Evolutionary conservation across 2,329 filamentous ascomycete species (phyloP).

Genomic region (Fusarium sororula): DNA sequence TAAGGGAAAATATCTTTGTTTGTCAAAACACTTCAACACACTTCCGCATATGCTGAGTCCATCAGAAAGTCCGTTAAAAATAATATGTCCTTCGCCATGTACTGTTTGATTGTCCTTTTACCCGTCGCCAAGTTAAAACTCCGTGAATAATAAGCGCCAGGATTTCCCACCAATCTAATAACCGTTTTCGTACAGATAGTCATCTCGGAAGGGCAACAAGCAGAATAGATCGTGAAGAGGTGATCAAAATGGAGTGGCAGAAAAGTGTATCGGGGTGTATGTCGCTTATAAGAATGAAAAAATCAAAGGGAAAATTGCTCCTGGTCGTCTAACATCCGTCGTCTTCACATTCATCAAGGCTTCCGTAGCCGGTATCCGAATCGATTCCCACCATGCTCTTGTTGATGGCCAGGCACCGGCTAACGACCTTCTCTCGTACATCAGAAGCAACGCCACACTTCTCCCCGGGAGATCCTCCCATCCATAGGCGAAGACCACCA

Average conservation of each 20-base stretch:
- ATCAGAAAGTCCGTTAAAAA: slow-evolving; percentile 7
- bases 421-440: slow-evolving; percentile 63
- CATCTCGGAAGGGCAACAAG: slow-evolving; percentile 24
- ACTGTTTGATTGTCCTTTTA: slow-evolving; percentile 33
- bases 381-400: slow-evolving; percentile 69
- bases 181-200: slow-evolving; percentile 42
- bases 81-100: slow-evolving; percentile 32
- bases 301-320: not conserved
- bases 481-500: slow-evolving; percentile 68
- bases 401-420: slow-evolving; percentile 64
- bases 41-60: slow-evolving; percentile 19
- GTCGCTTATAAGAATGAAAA: slow-evolving; percentile 7
- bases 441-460: slow-evolving; percentile 60
- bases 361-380: slow-evolving; percentile 67
- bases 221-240: slow-evolving; percentile 11
- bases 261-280: slow-evolving; percentile 1
- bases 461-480: slow-evolving; percentile 62
- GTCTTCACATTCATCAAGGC: slow-evolving; percentile 61
- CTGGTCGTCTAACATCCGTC: slow-evolving; percentile 37
- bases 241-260: slow-evolving; percentile 24
- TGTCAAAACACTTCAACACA: slow-evolving; percentile 32
- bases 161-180: slow-evolving; percentile 37
- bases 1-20: slow-evolving; percentile 22
- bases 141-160: slow-evolving; percentile 24
- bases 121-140: slow-evolving; percentile 38